Evolutionary conservation across 2,329 filamentous ascomycete genomes (phyloP).

Genomic region (Fusarium setosum): DNA sequence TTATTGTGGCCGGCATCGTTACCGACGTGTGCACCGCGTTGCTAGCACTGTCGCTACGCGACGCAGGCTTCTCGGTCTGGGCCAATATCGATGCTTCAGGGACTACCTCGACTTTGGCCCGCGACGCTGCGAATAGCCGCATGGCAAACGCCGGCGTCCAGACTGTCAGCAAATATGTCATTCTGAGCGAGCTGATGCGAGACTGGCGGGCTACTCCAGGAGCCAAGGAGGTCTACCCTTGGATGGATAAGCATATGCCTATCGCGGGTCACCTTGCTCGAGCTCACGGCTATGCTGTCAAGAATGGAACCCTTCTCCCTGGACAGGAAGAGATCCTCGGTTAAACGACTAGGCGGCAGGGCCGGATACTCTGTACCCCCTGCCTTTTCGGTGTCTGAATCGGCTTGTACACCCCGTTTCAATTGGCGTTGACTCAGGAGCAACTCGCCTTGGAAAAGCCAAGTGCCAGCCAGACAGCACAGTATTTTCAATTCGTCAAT

Average conservation of each 20-base stretch:
- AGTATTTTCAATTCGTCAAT: background rate
- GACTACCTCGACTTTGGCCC: conserved; percentile 62
- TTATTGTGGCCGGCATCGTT: conserved; percentile 70
- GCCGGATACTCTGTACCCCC: background rate
- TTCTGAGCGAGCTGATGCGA: conserved; percentile 67
- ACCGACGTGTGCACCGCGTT: conserved; percentile 73
- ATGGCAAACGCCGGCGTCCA: conserved; percentile 70
- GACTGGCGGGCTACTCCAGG: conserved; percentile 61
- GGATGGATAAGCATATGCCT: conserved; percentile 63
- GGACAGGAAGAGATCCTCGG: conserved; percentile 52
- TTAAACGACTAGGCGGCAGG: background rate
- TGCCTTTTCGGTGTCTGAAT: background rate
- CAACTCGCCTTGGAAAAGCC: background rate
- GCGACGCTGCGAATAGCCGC: conserved; percentile 64
- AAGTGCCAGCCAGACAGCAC: background rate
- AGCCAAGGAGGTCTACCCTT: conserved; percentile 60
- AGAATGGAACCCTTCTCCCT: conserved; percentile 62
- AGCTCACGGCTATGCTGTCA: conserved; percentile 62
- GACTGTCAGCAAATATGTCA: conserved; percentile 59
- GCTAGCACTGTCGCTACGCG: conserved; percentile 67
- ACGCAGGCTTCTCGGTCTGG: conserved; percentile 70
- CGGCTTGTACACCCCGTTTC: background rate
- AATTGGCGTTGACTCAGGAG: background rate
- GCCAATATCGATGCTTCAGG: conserved; percentile 70
- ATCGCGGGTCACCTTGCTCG: conserved; percentile 64